Base-by-base conservation (phyloP, 2,329 filamentous ascomycete species). In the Botrytis cinerea region DNA sequence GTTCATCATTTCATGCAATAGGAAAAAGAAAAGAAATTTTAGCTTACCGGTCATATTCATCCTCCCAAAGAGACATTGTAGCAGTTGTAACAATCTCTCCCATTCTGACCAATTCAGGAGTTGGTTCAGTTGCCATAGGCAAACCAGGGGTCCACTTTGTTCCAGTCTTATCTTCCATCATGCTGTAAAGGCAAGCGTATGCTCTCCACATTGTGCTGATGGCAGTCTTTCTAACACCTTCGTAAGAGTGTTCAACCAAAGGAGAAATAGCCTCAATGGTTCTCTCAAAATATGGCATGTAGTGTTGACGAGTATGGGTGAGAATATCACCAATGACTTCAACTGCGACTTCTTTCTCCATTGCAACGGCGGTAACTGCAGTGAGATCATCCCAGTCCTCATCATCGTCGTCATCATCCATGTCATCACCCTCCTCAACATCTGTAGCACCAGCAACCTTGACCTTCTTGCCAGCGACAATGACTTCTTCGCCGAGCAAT, bases 281-380 rank as follows among this genome's bases (percentile, higher is more conserved):
- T 86, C 93, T 92, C 85, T 97, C 91, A 75, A 98, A 92, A 83
- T 95, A 97, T 8, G 93, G 91, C 77, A 97, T 87, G 82, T 89
- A 94, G 77, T 92, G 89, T 80, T 89, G 88, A 82, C 93, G 94
- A 66, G 93, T 93, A 85, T 97, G 91, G 64, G 93, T 92, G 80
- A 98, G 91, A 75, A 99, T 90, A 81, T 99, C 96, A 76, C 95
- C 96, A 51, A 98, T 88, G 9, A 98, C 95, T 83, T 99, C 96
- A 62, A 97, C 90, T 54, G 96, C 95, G 79, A 98, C 97, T 84
- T 99, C 96, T 84, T 98, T 98, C 87, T 98, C 96, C 79, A 97
- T 89, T 38, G 95, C 94, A 72, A 98, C 89, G 71, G 94, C 94
- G 40, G 94, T 97, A 75, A 97, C 93, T 69, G 93, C 93, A 73